Evolutionary conservation across 2,329 filamentous ascomycete species (phyloP), one percentile per base, ranked within the genome.

Genomic region (Ophiostoma tasmaniense): DNA sequence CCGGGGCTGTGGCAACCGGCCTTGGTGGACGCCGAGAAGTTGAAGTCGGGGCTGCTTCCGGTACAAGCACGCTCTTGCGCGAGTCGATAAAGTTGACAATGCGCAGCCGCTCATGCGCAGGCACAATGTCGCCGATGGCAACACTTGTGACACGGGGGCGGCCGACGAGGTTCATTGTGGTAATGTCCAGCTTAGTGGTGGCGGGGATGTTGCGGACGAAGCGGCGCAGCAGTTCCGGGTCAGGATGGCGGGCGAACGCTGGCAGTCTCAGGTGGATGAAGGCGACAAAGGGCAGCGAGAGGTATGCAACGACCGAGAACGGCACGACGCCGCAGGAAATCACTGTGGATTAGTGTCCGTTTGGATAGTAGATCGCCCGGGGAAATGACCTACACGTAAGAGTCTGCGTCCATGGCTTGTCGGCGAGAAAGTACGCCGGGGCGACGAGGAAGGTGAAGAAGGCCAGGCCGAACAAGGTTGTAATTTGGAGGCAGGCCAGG

Each of bases 251-350:
- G 20, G 89, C 90, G 73, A 84, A 85, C 0, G 81, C 76, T 0
- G 92, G 92, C 1, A 93, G 81, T 28, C 85, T 84, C 66, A 95
- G 79, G 77, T 90, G 87, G 70, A 95, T 83, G 75, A 88, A 87
- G 55, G 87, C 87, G 8, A 94, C 90, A 75, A 90, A 91, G 2
- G 91, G 90, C 0, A 86, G 82, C 1, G 89, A 87, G 64, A 84
- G 84, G 76, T 87, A 89, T 45, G 84, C 81, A 28, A 92, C 82
- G 74, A 88, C 86, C 45, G 86, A 69, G 73, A 92, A 80, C 2
- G 91, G 91, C 10, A 90, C 77, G 50, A 89, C 76, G 73, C 89
- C 87, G 71, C 83, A 86, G 66, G 85, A 74, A 65, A 85, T 78
- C 69, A 88, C 87, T 39, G 2, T 30, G 8, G 13, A 72, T 6